These are phyloP conservation scores for Diplodia scrobiculata DNA, from an alignment of 2,329 filamentous ascomycete species.

Conservation along the genomic window DNA sequence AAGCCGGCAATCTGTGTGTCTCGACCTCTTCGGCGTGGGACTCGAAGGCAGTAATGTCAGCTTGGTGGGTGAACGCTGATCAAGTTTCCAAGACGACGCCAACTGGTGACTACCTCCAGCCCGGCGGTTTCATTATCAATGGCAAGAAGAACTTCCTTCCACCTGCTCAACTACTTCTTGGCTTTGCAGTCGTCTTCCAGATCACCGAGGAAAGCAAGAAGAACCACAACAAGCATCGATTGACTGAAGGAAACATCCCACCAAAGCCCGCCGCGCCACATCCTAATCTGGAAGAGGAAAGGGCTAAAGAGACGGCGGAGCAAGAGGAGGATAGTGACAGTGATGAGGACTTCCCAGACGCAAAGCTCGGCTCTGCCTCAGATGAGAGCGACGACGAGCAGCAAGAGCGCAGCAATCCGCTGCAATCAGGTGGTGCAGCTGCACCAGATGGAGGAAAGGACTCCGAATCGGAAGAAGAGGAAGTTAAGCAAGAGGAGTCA, in stretches of 20 bases:
- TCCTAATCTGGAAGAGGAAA: constrained; percentile 20
- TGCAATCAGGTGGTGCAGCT: constrained; percentile 39
- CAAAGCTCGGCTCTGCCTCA: constrained; percentile 41
- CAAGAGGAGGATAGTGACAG: constrained; percentile 42
- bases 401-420: constrained; percentile 42
- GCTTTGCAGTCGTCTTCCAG: constrained; percentile 83
- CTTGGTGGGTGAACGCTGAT: constrained; percentile 90
- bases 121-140: constrained; percentile 76
- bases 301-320: constrained; percentile 35
- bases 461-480: constrained; percentile 15
- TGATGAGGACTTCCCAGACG: constrained; percentile 52
- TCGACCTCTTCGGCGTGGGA: constrained; percentile 92
- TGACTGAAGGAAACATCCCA: constrained; percentile 46
- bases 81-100: constrained; percentile 86
- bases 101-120: constrained; percentile 75
- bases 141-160: constrained; percentile 91
- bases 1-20: constrained; percentile 83
- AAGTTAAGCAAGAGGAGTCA: neutral
- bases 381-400: constrained; percentile 44
- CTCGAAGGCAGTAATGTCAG: constrained; percentile 90
- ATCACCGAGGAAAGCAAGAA: constrained; percentile 85
- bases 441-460: constrained; percentile 24
- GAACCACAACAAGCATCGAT: constrained; percentile 74
- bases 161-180: constrained; percentile 81
- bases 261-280: constrained; percentile 32